Conservation (phyloP, 1,139 yeast species). For the Taiozyma onychis region DNA sequence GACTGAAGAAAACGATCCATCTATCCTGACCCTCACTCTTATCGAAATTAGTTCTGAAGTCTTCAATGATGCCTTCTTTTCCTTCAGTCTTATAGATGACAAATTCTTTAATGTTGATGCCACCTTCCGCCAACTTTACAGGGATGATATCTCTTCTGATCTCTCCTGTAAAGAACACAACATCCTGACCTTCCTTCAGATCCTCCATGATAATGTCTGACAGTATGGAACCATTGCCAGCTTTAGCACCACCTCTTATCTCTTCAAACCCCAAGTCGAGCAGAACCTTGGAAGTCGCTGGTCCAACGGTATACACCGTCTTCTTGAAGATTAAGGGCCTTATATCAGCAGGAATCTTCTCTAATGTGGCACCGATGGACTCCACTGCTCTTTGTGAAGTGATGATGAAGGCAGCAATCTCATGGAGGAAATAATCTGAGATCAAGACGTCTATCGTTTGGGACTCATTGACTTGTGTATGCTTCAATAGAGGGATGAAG, state of each 20-base stretch:
- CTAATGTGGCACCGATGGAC: slow-evolving; percentile 47
- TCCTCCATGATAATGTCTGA: slow-evolving; percentile 59
- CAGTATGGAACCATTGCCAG: slow-evolving; percentile 76
- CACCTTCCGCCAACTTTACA: slow-evolving; percentile 39
- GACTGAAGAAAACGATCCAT: slow-evolving; percentile 87
- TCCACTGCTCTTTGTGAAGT: slow-evolving; percentile 94
- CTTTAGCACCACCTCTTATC: slow-evolving; percentile 65
- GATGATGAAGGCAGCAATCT: slow-evolving; percentile 55
- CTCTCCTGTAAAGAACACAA: slow-evolving; percentile 85
- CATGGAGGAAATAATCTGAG: slow-evolving; percentile 35
- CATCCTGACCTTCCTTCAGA: slow-evolving; percentile 20
- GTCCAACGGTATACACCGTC: slow-evolving; percentile 85
- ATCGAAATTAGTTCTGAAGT: slow-evolving; percentile 26
- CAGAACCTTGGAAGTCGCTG: slow-evolving; percentile 71
- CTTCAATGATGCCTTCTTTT: slow-evolving; percentile 38
- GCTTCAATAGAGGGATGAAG: slow-evolving; percentile 69
- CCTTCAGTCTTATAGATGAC: slow-evolving; percentile 66
- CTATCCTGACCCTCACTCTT: slow-evolving; percentile 17
- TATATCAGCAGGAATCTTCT: slow-evolving; percentile 18
- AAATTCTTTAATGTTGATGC: slow-evolving; percentile 51
- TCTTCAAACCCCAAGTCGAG: slow-evolving; percentile 56
- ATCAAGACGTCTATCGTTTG: slow-evolving; percentile 38
- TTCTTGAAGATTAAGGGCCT: slow-evolving; percentile 33
- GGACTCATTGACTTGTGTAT: slow-evolving; percentile 46
- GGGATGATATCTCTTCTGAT: slow-evolving; percentile 82